Evolutionary conservation across 192 early-diverging fungal species (phyloP), one percentile per base, ranked within the genome.

Genomic region (Kickxella alabastrina): DNA sequence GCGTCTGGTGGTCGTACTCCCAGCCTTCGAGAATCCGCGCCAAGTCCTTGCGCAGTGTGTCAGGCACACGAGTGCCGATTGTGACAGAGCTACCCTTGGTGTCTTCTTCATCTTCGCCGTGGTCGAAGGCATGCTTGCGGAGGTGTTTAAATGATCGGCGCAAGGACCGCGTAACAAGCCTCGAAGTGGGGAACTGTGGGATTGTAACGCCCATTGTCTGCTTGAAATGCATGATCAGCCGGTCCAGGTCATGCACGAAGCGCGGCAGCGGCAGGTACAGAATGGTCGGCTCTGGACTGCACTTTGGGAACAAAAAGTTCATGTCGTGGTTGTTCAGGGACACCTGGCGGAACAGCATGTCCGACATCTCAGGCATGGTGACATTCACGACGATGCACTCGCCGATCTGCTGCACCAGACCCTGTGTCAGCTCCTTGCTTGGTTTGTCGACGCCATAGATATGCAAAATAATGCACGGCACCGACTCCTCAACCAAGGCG

Each of bases 321-420:
- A 68, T 60, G 54, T 75, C 72, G 18, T 75, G 61, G 27, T 56
- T 54, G 31, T 75, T 65, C 21, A 75, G 61, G 12, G 65, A 39
- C 4, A 68, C 61, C 34, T 62, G 57, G 10, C 72, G 60, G 44
- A 65, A 27, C 54, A 75, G 31, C 60, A 57, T 65, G 22, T 59
- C 57, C 5, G 72, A 75, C 52, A 75, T 68, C 54, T 64, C 60
- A 3, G 65, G 72, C 65, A 75, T 68, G 6, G 65, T 68, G 12
- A 68, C 65, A 12, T 65, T 54, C 1, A 53, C 53, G 0, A 57
- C 65, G 57, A 75, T 68, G 34, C 53, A 57, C 46, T 75, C 72
- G 46, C 57, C 21, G 31, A 75, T 75, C 57, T 75, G 65, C 54
- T 51, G 65, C 9, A 68, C 50, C 25, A 75, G 60, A 18, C 61